These are phyloP conservation scores for Suillus ampliporus DNA, from an alignment of 768 basidiomycete genomes.

Conservation along the genomic window DNA sequence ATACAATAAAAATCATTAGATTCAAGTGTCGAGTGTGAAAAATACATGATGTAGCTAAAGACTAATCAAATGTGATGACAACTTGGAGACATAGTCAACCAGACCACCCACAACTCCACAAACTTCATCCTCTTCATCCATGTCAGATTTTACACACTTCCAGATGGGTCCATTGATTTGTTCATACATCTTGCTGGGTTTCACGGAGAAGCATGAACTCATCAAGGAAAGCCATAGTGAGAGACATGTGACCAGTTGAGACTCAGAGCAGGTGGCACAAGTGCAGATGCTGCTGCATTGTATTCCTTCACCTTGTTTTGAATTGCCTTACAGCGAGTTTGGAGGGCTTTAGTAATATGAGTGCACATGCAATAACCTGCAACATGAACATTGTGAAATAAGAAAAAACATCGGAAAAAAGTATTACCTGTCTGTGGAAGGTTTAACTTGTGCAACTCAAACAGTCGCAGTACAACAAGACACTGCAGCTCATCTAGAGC, in stretches of 20 bases:
- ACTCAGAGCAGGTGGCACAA: background rate
- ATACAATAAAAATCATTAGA: too few species aligned
- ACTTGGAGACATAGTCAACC: too few species aligned
- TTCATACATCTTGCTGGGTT: background rate
- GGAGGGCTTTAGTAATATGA: slow-evolving; percentile 41
- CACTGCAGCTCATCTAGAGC: slow-evolving; percentile 41
- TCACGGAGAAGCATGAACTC: background rate
- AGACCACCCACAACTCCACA: background rate
- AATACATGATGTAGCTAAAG: too few species aligned
- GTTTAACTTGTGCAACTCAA: slow-evolving; percentile 46
- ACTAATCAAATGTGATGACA: too few species aligned
- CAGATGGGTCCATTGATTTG: background rate
- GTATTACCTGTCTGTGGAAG: slow-evolving; percentile 40
- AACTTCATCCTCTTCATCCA: background rate
- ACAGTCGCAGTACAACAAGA: slow-evolving; percentile 41
- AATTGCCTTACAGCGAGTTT: slow-evolving; percentile 39
- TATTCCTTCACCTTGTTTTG: slow-evolving; percentile 7
- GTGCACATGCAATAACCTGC: slow-evolving; percentile 41
- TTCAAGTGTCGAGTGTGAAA: too few species aligned
- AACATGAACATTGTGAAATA: slow-evolving; percentile 12
- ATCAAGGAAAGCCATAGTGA: background rate
- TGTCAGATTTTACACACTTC: background rate
- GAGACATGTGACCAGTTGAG: background rate
- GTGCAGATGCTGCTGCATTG: background rate
- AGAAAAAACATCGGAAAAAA: slow-evolving; percentile 1